phyloP scores from a whole-genome alignment of 768 basidiomycete genomes.

The Pleurotus djamor region DNA sequence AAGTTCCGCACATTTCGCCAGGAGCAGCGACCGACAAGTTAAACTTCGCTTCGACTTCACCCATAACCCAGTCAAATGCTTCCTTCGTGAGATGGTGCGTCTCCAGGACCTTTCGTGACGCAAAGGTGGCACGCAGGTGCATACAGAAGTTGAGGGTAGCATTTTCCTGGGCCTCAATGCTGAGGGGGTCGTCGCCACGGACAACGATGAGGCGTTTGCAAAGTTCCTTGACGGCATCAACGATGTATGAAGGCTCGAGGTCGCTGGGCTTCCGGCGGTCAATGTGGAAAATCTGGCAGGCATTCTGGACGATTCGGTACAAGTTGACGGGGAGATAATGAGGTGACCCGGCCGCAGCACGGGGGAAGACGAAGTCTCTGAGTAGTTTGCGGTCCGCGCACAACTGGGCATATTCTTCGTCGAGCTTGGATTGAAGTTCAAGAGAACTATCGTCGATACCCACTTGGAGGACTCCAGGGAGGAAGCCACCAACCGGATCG shows the following conservation, averaged over 20 bases:
- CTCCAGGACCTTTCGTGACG: slow-evolving; percentile 84
- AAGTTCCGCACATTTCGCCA: slow-evolving; percentile 98
- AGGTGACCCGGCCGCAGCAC: slow-evolving; percentile 62
- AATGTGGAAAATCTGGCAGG: slow-evolving; percentile 95
- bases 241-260: slow-evolving; percentile 83
- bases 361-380: slow-evolving; percentile 83
- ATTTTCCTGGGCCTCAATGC: slow-evolving; percentile 78
- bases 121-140: slow-evolving; percentile 88
- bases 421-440: slow-evolving; percentile 81
- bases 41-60: slow-evolving; percentile 96
- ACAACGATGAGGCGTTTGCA: slow-evolving; percentile 78
- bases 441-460: slow-evolving; percentile 84
- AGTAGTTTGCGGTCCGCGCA: slow-evolving; percentile 74
- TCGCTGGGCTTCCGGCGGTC: slow-evolving; percentile 93
- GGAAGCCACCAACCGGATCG: slow-evolving; percentile 77
- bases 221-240: slow-evolving; percentile 77
- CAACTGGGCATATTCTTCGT: slow-evolving; percentile 64
- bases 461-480: slow-evolving; percentile 77
- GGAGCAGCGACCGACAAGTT: slow-evolving; percentile 90
- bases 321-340: slow-evolving; percentile 96
- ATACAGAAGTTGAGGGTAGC: slow-evolving; percentile 92
- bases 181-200: slow-evolving; percentile 80
- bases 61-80: slow-evolving; percentile 97
- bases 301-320: slow-evolving; percentile 93
- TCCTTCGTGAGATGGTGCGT: slow-evolving; percentile 85